Evolutionary conservation across 2,329 filamentous ascomycete genomes (phyloP).

Genomic region (Calcarisporium arbuscula): DNA sequence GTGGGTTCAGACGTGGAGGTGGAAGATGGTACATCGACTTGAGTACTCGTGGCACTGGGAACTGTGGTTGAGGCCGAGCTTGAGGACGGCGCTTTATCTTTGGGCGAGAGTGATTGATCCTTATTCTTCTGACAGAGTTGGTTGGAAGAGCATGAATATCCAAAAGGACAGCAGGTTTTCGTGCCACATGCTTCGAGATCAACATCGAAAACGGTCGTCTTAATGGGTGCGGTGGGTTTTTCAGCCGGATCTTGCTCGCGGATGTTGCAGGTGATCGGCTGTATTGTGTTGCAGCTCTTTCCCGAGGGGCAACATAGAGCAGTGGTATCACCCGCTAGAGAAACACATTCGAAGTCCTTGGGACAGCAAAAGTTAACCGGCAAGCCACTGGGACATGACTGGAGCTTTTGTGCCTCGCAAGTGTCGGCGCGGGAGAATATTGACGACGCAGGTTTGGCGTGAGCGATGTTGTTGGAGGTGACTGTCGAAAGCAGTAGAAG

Average conservation of each 20-base stretch:
- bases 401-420: slow-evolving; percentile 44
- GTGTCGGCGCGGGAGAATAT: slow-evolving; percentile 39
- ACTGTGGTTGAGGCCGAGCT: slow-evolving; percentile 14
- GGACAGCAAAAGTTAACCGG: slow-evolving; percentile 64
- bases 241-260: slow-evolving; percentile 51
- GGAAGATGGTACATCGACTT: too few species aligned
- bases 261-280: slow-evolving; percentile 59
- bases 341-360: slow-evolving; percentile 44
- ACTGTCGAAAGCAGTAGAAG: slow-evolving; percentile 32
- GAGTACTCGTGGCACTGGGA: slow-evolving; percentile 14
- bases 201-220: slow-evolving; percentile 56
- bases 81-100: slow-evolving; percentile 16
- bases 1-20: slow-evolving; percentile 10
- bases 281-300: slow-evolving; percentile 52
- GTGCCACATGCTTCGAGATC: slow-evolving; percentile 51
- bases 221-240: slow-evolving; percentile 54
- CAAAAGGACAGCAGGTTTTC: slow-evolving; percentile 63
- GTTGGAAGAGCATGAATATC: slow-evolving; percentile 55
- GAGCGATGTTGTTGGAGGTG: slow-evolving; percentile 25
- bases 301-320: slow-evolving; percentile 63
- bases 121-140: slow-evolving; percentile 43
- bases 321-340: slow-evolving; percentile 58
- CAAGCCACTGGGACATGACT: slow-evolving; percentile 48
- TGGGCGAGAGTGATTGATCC: slow-evolving; percentile 41
- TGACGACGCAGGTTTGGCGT: slow-evolving; percentile 30